Conservation (phyloP, 352 stramenopile genomes). For the Phytophthora quininea region DNA sequence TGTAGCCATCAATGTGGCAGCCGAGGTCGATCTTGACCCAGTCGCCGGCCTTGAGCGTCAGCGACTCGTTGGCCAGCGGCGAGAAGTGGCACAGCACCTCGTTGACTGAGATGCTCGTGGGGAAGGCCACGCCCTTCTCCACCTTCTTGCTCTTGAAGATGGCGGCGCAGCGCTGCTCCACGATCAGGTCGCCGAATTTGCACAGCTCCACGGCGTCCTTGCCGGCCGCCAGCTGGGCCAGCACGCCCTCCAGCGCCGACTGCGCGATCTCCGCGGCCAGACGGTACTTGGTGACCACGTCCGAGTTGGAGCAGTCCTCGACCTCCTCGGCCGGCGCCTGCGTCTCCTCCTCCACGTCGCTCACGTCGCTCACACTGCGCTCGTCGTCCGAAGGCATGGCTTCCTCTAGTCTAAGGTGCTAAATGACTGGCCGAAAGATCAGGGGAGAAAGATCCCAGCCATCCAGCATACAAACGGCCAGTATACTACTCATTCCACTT, state of each 20-base stretch:
- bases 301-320: constrained; percentile 89
- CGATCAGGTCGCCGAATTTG: constrained; percentile 90
- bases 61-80: constrained; percentile 91
- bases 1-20: constrained; percentile 99
- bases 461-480: not conserved
- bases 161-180: constrained; percentile 82
- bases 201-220: constrained; percentile 97
- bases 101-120: constrained; percentile 99
- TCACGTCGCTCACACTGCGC: constrained; percentile 61
- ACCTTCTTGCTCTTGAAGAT: constrained; percentile 98
- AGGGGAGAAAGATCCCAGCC: not conserved
- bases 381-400: constrained; percentile 54
- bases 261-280: constrained; percentile 99
- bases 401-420: constrained; percentile 1
- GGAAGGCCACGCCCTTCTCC: constrained; percentile 99
- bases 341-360: constrained; percentile 75
- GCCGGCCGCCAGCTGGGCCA: constrained; percentile 93
- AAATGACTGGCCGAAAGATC: constrained; percentile 12
- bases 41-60: constrained; percentile 78
- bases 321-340: constrained; percentile 64
- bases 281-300: constrained; percentile 97
- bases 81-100: constrained; percentile 99
- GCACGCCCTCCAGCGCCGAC: constrained; percentile 94
- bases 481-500: too few species aligned
- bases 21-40: constrained; percentile 97